Base-by-base conservation (phyloP, 306 rosid species). In the Prinsepia uniflora region DNA sequence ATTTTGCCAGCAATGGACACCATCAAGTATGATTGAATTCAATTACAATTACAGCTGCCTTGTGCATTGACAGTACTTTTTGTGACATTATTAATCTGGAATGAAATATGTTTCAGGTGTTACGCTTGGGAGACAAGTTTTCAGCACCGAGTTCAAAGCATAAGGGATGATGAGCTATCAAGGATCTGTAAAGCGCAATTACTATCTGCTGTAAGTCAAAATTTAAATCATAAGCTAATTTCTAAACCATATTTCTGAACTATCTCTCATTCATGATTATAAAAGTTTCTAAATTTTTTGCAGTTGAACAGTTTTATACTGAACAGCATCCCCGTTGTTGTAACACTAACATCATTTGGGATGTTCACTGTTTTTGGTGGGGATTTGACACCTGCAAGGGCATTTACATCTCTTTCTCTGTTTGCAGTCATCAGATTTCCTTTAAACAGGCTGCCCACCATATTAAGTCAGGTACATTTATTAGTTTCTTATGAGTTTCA, bases 91-190 rank as follows among this genome's bases (percentile, higher is more conserved):
- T 14, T 58, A 30, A 65, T 72, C 76, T 79, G 76, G 65, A 76
- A 80, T 49, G 63, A 67, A 72, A 71, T 50, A 71, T 77, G 45
- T 83, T 81, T 69, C 87, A 90, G 98, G 84, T 88, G 96, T 79
- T 92, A 88, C 78, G 91, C 98, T 55, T 92, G 96, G 98, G 96
- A 90, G 77, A 79, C 84, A 72, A 92, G 98, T 84, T 90, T 92
- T 73, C 86, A 84, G 24, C 74, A 86, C 61, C 87, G 84, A 81
- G 82, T 88, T 72, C 96, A 84, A 82, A 78, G 79, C 75, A 81
- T 88, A 74, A 77, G 96, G 49, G 59, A 84, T 62, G 79, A 88
- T 5, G 96, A 90, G 77, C 82, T 92, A 13, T 75, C 87, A 11
- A 88, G 90, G 85, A 80, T 92, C 65, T 86, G 90, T 42, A 84